Evolutionary conservation across 495 filamentous ascomycete species (phyloP).

Genomic region (Xylona heveae): DNA sequence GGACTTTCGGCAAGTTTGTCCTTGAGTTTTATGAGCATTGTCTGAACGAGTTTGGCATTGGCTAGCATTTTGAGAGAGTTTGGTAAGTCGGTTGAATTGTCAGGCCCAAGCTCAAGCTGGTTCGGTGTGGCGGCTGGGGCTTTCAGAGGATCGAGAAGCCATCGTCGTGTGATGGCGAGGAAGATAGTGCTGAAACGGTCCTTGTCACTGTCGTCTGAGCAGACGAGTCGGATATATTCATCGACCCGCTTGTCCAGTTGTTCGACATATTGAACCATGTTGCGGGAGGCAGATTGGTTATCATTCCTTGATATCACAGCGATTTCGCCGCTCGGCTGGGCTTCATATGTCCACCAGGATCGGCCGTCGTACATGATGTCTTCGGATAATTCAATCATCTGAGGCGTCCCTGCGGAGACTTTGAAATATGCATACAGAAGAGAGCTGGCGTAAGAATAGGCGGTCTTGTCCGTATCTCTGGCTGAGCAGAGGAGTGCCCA

Average conservation of each 20-base stretch:
- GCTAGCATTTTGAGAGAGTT: slow-evolving; percentile 27
- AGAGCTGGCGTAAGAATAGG: slow-evolving; percentile 13
- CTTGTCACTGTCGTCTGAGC: slow-evolving; percentile 27
- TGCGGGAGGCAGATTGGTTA: slow-evolving; percentile 6
- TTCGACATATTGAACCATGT: slow-evolving; percentile 17
- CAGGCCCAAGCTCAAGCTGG: slow-evolving; percentile 5
- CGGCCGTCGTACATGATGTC: slow-evolving; percentile 31
- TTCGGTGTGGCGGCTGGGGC: slow-evolving; percentile 10
- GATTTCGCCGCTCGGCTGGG: slow-evolving; percentile 16
- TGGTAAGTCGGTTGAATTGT: slow-evolving; percentile 15
- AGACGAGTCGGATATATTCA: slow-evolving; percentile 31
- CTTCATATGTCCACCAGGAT: slow-evolving; percentile 23
- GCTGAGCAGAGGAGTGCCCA: slow-evolving; percentile 45
- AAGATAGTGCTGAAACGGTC: slow-evolving; percentile 40
- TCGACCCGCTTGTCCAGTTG: slow-evolving; percentile 28
- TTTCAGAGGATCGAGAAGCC: slow-evolving; percentile 23
- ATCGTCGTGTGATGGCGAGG: slow-evolving; percentile 36
- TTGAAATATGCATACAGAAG: slow-evolving; percentile 27
- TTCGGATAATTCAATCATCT: slow-evolving; percentile 23
- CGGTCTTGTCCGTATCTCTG: slow-evolving; percentile 12
- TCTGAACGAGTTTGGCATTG: slow-evolving; percentile 41
- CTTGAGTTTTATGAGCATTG: slow-evolving; percentile 42
- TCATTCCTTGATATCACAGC: slow-evolving; percentile 14
- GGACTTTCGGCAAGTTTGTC: slow-evolving; percentile 45
- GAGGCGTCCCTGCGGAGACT: slow-evolving; percentile 21